A percentile compares a stretch with the other conserved stretches of the same genome.
These are phyloP conservation scores for Exophiala dermatitidis DNA, from an alignment of 2,329 filamentous ascomycete species.

Conservation along the genomic window DNA sequence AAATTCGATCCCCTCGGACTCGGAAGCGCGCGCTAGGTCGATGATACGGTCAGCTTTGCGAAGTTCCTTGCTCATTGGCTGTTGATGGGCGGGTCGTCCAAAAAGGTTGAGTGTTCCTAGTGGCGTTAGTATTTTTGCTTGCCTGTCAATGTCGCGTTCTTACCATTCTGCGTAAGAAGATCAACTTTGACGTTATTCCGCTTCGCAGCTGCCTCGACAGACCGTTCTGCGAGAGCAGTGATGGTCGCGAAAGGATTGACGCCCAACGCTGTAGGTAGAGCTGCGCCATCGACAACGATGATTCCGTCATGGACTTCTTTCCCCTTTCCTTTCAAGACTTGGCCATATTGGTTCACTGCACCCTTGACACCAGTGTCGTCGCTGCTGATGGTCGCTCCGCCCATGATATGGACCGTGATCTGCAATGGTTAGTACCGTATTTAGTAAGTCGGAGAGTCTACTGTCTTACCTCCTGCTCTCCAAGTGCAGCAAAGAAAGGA, in stretches of 20 bases:
- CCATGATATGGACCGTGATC: slow-evolving; percentile 61
- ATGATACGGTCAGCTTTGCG: slow-evolving; percentile 39
- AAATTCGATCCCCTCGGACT: slow-evolving; percentile 51
- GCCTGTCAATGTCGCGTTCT: neutral
- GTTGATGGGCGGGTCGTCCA: slow-evolving; percentile 42
- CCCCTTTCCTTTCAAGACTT: slow-evolving; percentile 51
- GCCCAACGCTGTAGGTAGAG: slow-evolving; percentile 55
- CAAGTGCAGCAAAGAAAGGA: slow-evolving; percentile 51
- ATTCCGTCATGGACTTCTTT: slow-evolving; percentile 50
- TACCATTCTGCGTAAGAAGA: slow-evolving; percentile 39
- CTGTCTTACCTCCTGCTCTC: slow-evolving; percentile 40
- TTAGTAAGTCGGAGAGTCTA: neutral
- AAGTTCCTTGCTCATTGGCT: slow-evolving; percentile 33
- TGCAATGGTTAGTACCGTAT: neutral
- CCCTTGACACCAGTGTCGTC: slow-evolving; percentile 53
- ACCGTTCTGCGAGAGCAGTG: slow-evolving; percentile 59
- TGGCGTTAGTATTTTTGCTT: neutral
- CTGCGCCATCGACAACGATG: slow-evolving; percentile 55
- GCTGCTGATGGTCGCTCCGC: slow-evolving; percentile 56
- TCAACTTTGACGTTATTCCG: slow-evolving; percentile 41
- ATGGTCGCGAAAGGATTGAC: slow-evolving; percentile 65
- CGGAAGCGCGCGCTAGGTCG: slow-evolving; percentile 24
- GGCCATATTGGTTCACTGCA: slow-evolving; percentile 55
- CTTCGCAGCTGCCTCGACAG: slow-evolving; percentile 47
- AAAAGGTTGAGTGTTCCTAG: slow-evolving; percentile 47